Evolutionary conservation across 306 rosid genomes (phyloP).

Genomic region (Arachis stenosperma): DNA sequence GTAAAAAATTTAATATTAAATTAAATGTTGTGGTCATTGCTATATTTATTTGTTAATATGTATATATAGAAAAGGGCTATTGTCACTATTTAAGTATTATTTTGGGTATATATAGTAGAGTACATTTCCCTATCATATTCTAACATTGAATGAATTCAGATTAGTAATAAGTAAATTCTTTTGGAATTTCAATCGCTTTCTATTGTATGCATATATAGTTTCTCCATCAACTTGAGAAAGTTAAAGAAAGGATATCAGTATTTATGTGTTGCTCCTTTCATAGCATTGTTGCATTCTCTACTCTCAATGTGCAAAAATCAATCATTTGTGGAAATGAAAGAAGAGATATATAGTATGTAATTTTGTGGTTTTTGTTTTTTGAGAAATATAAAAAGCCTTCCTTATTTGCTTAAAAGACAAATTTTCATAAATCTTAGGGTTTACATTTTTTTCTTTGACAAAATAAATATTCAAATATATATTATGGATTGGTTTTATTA

Average conservation of each 20-base stretch:
- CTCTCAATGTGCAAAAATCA: neutral
- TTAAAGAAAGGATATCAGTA: neutral
- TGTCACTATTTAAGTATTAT: slow-evolving; percentile 1
- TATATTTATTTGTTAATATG: neutral
- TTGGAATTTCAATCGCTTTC: slow-evolving; percentile 30
- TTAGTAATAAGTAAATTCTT: slow-evolving; percentile 15
- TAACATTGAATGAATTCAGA: neutral
- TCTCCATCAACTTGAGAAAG: slow-evolving; percentile 8
- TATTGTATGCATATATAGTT: slow-evolving; percentile 10
- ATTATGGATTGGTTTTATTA: no score
- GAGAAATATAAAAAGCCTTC: neutral
- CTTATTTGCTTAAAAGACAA: neutral
- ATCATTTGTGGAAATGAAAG: slow-evolving; percentile 30
- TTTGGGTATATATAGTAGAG: slow-evolving; percentile 32
- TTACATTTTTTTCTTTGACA: no score
- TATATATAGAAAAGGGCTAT: neutral
- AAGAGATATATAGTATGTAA: neutral
- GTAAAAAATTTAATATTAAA: no score
- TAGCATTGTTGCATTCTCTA: slow-evolving; percentile 15
- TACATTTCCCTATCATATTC: slow-evolving; percentile 29
- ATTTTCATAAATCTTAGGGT: neutral
- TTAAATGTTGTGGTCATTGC: slow-evolving; percentile 2
- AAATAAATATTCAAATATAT: no score
- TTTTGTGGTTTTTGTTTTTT: neutral
- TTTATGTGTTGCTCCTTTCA: slow-evolving; percentile 37